A percentile compares a stretch with the other conserved stretches of the same genome.
Evolutionary conservation across 441 rosid genomes (phyloP).

Genomic region (Syzygium syzygioides): DNA sequence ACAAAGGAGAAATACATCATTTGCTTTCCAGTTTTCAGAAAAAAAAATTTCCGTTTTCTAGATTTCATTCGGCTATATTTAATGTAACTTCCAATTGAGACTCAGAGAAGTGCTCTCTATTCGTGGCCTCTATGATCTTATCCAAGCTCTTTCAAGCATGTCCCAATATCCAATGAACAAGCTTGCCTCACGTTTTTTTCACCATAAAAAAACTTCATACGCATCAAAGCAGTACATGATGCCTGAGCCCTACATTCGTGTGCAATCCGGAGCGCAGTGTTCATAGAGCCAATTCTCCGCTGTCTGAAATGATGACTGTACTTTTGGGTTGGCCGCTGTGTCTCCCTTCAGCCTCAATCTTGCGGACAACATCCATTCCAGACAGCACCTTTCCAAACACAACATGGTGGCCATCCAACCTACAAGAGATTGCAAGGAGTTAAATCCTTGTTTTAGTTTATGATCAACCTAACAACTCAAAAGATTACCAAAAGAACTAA

Average conservation of each 20-base stretch:
- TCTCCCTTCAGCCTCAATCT: constrained; percentile 58
- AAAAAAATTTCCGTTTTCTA: neutral
- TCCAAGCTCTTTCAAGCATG: neutral
- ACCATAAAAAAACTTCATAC: neutral
- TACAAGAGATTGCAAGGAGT: constrained; percentile 3
- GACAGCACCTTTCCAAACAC: constrained; percentile 61
- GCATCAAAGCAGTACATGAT: neutral
- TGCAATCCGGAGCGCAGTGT: neutral
- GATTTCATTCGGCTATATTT: neutral
- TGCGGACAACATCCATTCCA: constrained; percentile 53
- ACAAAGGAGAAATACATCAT: neutral
- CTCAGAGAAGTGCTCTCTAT: neutral
- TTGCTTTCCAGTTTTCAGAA: neutral
- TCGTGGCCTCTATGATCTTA: neutral
- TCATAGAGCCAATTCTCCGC: constrained; percentile 43
- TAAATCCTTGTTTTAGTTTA: neutral
- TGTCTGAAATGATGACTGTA: constrained; percentile 33
- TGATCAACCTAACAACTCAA: neutral
- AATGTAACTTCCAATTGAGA: neutral
- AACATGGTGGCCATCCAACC: constrained; percentile 69
- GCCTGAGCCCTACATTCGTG: neutral
- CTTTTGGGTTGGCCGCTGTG: constrained; percentile 42
- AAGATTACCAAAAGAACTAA: neutral
- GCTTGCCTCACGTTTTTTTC: neutral
- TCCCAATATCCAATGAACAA: neutral